Percentiles rank a stretch among this genome's conserved stretches.
phyloP scores from a whole-genome alignment of 257 asterid genomes.

The Scutellaria minor region DNA sequence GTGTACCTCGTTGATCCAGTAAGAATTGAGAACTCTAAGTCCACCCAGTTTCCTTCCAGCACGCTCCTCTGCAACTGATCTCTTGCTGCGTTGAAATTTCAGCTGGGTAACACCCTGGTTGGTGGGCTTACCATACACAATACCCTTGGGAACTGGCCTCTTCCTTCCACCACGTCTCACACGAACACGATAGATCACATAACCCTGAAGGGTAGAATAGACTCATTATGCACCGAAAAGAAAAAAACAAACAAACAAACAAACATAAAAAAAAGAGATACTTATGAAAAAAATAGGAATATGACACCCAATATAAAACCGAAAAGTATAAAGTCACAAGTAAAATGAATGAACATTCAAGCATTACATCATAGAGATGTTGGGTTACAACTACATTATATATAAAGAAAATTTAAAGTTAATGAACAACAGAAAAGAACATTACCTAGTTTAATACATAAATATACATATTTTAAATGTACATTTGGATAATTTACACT shows the following conservation, averaged over 20 bases:
- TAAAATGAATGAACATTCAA: not conserved
- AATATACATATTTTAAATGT: not conserved
- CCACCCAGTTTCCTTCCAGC: conserved; percentile 38
- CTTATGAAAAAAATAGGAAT: not conserved
- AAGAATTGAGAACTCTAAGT: conserved; percentile 34
- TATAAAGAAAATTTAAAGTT: not conserved
- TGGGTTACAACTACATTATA: not conserved
- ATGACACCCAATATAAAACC: not conserved
- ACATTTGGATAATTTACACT: not conserved
- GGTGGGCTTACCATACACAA: conserved; percentile 35
- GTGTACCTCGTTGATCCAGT: conserved; percentile 37
- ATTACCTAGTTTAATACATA: not conserved
- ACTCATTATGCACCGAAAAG: not conserved
- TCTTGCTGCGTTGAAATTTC: conserved; percentile 38
- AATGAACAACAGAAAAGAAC: not conserved
- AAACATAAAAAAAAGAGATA: not conserved
- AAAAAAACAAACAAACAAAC: not conserved
- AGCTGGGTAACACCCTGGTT: conserved; percentile 40
- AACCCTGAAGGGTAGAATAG: conserved; percentile 14
- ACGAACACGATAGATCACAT: conserved; percentile 36
- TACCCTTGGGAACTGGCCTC: conserved; percentile 38
- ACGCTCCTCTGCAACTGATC: conserved; percentile 36
- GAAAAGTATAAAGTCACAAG: not conserved
- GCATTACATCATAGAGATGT: not conserved
- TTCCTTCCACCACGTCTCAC: conserved; percentile 38